These are phyloP conservation scores for Moesziomyces sp. DNA, from an alignment of 1,284 basidiomycete species.

Conservation along the genomic window DNA sequence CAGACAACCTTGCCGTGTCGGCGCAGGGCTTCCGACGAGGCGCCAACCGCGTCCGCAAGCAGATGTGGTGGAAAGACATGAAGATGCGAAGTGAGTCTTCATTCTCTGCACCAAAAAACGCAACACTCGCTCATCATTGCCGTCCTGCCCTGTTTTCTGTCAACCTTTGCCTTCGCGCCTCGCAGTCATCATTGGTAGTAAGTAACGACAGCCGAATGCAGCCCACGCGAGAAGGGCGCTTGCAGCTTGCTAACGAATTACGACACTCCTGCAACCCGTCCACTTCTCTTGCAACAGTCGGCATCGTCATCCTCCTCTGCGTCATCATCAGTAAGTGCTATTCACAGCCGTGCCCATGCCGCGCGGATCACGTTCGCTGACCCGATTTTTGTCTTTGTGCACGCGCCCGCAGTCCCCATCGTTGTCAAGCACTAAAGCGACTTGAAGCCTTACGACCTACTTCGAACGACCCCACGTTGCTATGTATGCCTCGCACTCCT, in stretches of 20 bases:
- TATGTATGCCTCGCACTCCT: background rate
- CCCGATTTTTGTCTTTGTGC: background rate
- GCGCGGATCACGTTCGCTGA: background rate
- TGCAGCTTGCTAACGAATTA: too few relatives aligned
- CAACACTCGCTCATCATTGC: conserved; percentile 1
- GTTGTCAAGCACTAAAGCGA: conserved; percentile 51
- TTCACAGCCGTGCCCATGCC: too few relatives aligned
- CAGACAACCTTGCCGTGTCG: conserved; percentile 96
- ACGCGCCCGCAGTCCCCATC: conserved; percentile 46
- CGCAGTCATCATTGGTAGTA: conserved; percentile 44
- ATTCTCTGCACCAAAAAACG: too few relatives aligned
- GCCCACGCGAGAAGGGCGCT: background rate
- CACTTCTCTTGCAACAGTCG: conserved; percentile 27
- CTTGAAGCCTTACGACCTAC: background rate
- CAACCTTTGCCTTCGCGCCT: too few relatives aligned
- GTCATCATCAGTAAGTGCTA: conserved; percentile 64
- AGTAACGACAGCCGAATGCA: background rate
- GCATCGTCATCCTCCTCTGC: conserved; percentile 65
- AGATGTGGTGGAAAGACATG: conserved; percentile 73
- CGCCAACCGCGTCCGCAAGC: conserved; percentile 96
- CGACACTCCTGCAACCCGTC: background rate
- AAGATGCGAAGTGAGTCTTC: conserved; percentile 51
- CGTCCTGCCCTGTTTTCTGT: background rate
- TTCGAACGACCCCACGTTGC: background rate
- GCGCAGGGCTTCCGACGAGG: conserved; percentile 98